Conservation (phyloP, 495 filamentous ascomycete species). For the Xylaria intraflava region DNA sequence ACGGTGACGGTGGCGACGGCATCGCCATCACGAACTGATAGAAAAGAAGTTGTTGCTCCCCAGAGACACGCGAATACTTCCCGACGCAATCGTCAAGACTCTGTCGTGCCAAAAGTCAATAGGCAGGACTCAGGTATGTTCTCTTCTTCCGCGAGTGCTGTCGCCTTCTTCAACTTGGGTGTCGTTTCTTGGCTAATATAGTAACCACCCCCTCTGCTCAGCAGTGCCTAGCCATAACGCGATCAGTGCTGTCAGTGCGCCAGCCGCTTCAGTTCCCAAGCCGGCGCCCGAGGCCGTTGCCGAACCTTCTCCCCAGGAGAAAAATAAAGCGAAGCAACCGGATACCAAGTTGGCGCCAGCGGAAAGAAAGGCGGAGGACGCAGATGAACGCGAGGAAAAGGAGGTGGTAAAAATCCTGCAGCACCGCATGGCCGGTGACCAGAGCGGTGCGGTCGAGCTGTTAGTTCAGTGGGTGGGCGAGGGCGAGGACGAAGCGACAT, state of each 20-base stretch:
- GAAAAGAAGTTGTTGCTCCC: slow-evolving; percentile 8
- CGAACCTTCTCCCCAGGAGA: slow-evolving; percentile 4
- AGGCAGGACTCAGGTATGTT: slow-evolving; percentile 21
- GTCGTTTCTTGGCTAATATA: not conserved
- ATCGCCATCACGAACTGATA: slow-evolving; percentile 3
- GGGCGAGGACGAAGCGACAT: slow-evolving; percentile 18
- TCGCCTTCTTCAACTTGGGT: not conserved
- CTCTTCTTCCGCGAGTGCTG: not conserved
- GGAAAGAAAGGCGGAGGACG: not conserved
- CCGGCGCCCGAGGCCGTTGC: not conserved
- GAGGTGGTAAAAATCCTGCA: slow-evolving; percentile 17
- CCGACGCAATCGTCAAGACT: slow-evolving; percentile 4
- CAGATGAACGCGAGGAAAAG: slow-evolving; percentile 16
- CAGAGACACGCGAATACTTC: slow-evolving; percentile 11
- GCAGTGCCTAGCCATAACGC: slow-evolving; percentile 6
- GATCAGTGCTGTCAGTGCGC: not conserved
- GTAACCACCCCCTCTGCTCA: not conserved
- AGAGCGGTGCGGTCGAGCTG: slow-evolving; percentile 20
- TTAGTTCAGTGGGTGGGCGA: slow-evolving; percentile 24
- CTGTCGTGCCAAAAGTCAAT: slow-evolving; percentile 15
- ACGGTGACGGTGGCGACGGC: not conserved
- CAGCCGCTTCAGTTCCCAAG: not conserved
- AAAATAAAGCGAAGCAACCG: slow-evolving; percentile 5
- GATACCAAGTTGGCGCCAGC: not conserved
- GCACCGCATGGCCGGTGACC: slow-evolving; percentile 18